Base-by-base conservation (phyloP, 1,284 basidiomycete genomes). In the Erythrobasidium hasegawianum region DNA sequence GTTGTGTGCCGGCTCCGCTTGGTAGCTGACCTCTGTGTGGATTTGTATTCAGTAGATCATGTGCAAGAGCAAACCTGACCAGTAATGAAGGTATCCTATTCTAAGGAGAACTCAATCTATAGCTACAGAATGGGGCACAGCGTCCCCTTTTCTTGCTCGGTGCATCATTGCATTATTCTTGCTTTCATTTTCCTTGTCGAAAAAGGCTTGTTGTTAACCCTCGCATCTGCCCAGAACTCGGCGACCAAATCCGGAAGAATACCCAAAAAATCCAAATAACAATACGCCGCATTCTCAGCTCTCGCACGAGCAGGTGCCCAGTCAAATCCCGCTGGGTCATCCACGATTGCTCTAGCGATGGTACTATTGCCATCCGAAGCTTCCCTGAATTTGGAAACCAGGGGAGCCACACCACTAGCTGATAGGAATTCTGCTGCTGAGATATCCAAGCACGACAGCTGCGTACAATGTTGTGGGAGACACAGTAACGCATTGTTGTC, bases 221-320 rank as follows among this genome's bases (percentile, higher is more conserved):
- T 4, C 7, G 59, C 27, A 10, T 26, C 26, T 11, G 18, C 27
- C 59, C 59, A 61, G 18, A 11, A 10, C 43, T 61, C 59, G 5
- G 20, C 47, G 10, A 43, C 47, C 2, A 41, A 39, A 55, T 61
- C 59, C 13, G 54, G 39, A 40, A 61, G 10, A 1, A 61, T 4
- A 38, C 33, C 50, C 10, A 53, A 5, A 22, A 61, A 61, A 4
- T 61, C 50, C 18, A 61, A 49, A 26, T 53, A 61, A 0, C 2
- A 1, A 33, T 61, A 55, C 9, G 14, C 2, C 7, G 20, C 43
- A 24, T 1, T 9, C 47, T 54, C 26, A 20, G 22, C 14, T 38
- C 43, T 27, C 24, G 18, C 4, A 2, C 13, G 29, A 26, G 7
- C 27, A 40, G 20, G 29, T 14, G 2, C n/a, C 59, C 59, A 52